These are phyloP conservation scores for Pseudomonodictys pantanalensis DNA, from an alignment of 495 filamentous ascomycete species.

Conservation along the genomic window DNA sequence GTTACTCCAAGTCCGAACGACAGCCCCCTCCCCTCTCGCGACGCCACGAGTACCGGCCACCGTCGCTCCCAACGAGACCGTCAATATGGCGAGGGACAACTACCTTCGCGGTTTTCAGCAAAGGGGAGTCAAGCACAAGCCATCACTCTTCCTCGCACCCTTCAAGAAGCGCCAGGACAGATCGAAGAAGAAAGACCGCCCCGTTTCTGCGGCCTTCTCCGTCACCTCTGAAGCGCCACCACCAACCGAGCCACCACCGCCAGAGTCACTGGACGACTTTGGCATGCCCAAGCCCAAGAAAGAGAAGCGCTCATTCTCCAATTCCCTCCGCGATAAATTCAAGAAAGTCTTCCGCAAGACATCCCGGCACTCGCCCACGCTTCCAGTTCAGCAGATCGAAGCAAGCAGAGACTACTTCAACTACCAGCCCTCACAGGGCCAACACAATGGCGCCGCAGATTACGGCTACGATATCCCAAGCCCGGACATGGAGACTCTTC, in stretches of 20 bases:
- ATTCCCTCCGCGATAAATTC: slow-evolving; percentile 25
- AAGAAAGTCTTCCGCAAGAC: slow-evolving; percentile 27
- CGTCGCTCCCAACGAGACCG: slow-evolving; percentile 12
- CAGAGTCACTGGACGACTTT: background rate
- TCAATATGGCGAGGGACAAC: slow-evolving; percentile 33
- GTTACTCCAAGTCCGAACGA: background rate
- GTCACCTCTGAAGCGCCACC: slow-evolving; percentile 22
- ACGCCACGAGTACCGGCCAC: slow-evolving; percentile 14
- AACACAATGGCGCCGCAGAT: background rate
- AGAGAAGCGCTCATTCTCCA: slow-evolving; percentile 31
- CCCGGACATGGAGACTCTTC: slow-evolving; percentile 10
- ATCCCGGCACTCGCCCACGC: slow-evolving; percentile 13
- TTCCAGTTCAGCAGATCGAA: slow-evolving; percentile 31
- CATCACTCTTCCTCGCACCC: slow-evolving; percentile 38
- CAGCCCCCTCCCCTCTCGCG: slow-evolving; percentile 4
- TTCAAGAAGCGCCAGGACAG: slow-evolving; percentile 39
- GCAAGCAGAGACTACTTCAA: slow-evolving; percentile 30
- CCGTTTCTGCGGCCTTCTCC: background rate
- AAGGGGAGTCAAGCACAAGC: slow-evolving; percentile 35
- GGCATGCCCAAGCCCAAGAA: slow-evolving; percentile 6
- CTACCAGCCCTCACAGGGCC: background rate
- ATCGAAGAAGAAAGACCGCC: slow-evolving; percentile 5
- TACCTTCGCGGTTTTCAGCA: slow-evolving; percentile 40
- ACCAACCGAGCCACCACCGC: slow-evolving; percentile 13
- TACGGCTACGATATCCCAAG: slow-evolving; percentile 19